phyloP scores from a whole-genome alignment of 2,329 filamentous ascomycete genomes.

The Fusarium setosum region DNA sequence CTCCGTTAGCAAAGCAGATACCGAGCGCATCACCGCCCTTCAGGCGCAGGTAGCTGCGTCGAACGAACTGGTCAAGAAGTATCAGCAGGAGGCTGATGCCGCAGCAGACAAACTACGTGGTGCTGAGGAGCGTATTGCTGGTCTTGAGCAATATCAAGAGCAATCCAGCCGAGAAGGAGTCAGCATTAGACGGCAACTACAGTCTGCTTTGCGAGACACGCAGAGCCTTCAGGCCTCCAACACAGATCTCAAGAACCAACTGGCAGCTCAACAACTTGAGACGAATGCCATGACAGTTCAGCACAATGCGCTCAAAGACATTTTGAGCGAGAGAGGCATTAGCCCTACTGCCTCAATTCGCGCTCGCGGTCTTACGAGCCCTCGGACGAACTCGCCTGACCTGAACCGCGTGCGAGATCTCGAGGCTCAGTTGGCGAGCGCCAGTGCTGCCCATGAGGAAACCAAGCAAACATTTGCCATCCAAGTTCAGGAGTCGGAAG shows the following conservation, averaged over 20 bases:
- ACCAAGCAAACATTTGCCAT: constrained; percentile 80
- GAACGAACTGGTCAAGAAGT: constrained; percentile 84
- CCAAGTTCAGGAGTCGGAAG: constrained; percentile 88
- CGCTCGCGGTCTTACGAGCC: constrained; percentile 77
- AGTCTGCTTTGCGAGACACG: constrained; percentile 83
- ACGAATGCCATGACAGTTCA: constrained; percentile 94
- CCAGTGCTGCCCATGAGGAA: constrained; percentile 85
- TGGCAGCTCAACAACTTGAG: constrained; percentile 89
- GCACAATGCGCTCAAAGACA: constrained; percentile 91
- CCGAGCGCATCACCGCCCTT: constrained; percentile 77
- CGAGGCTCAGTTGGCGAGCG: constrained; percentile 85
- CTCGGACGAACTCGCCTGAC: constrained; percentile 81
- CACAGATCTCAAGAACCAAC: constrained; percentile 82
- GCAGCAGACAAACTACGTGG: constrained; percentile 90
- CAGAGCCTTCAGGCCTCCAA: constrained; percentile 85
- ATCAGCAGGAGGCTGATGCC: constrained; percentile 87
- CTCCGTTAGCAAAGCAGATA: constrained; percentile 59
- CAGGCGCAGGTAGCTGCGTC: constrained; percentile 84
- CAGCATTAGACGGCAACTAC: constrained; percentile 88
- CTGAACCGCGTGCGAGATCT: constrained; percentile 83
- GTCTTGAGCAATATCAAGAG: constrained; percentile 96
- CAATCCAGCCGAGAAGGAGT: constrained; percentile 95
- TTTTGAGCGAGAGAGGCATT: constrained; percentile 89
- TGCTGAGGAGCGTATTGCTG: constrained; percentile 96
- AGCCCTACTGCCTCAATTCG: constrained; percentile 79